Base-by-base conservation (phyloP, 2,329 filamentous ascomycete species). In the Sclerotiophoma versabilis region DNA sequence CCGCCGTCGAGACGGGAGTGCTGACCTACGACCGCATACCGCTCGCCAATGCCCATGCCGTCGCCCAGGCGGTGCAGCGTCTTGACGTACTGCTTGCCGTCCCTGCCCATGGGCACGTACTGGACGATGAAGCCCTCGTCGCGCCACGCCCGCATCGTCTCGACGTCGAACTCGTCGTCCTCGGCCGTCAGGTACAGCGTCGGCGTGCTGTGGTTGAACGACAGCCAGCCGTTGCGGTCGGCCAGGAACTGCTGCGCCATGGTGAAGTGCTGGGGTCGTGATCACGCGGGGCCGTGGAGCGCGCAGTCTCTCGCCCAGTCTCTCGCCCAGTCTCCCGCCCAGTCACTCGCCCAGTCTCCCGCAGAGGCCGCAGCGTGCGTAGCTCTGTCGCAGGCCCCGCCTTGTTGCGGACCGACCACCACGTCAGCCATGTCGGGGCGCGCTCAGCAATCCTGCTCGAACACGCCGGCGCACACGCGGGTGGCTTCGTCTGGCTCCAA, bases 1-100 rank as follows among this genome's bases (percentile, higher is more conserved):
- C 5, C n/a, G 32, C 17, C 41, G 41, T 8, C 14, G 11, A 30
- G 32, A 59, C 62, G 71, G 59, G 59, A 72, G 54, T 78, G 39
- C 41, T 22, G 27, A 87, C 84, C 84, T 69, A 88, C 80, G 60
- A 88, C 82, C 3, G 81, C 85, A 70, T 86, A 89, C 54, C 82
- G 81, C 68, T 86, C 84, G 20, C 85, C 83, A 29, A 87, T 77
- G 12, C 79, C 76, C 59, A 86, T 81, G 9, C 78, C 77, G 33
- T 85, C 82, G 45, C 81, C 81, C 29, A 84, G 71, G 15, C 75
- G 72, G 57, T 81, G 79, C 51, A 87, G 65, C 47, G 72, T 73
- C 41, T 75, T 70, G n/a, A 79, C 72, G 44, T 79, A 81, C 38
- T 75, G 72, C 50, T 76, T 74, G 15, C 81, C 80, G 14, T 81